Percentiles rank a stretch among this genome's conserved stretches.
phyloP scores from a whole-genome alignment of 2,329 filamentous ascomycete species.

The Microcyclospora pomicola region DNA sequence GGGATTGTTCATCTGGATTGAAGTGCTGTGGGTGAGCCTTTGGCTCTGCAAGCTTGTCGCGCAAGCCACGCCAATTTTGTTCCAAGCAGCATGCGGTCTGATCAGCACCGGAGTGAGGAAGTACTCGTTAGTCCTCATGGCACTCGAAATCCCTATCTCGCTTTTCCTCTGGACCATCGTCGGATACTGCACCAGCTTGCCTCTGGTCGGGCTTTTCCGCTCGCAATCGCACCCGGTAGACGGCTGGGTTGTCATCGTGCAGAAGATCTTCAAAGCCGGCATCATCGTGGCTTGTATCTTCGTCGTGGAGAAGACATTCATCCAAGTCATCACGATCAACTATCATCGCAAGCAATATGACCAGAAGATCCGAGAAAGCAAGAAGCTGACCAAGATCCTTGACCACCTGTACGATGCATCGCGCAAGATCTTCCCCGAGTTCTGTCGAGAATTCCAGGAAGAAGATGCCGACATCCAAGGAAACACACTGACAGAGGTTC shows the following conservation, averaged over 20 bases:
- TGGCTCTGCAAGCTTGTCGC: constrained; percentile 55
- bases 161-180: constrained; percentile 56
- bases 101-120: constrained; percentile 57
- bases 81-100: constrained; percentile 57
- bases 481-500: constrained; percentile 45
- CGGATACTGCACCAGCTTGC: constrained; percentile 45
- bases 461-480: constrained; percentile 75
- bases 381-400: constrained; percentile 58
- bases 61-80: constrained; percentile 44
- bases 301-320: constrained; percentile 52
- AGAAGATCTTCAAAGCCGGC: constrained; percentile 44
- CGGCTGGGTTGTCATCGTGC: constrained; percentile 37
- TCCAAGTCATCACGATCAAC: constrained; percentile 58
- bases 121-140: constrained; percentile 51
- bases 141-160: constrained; percentile 52
- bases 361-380: constrained; percentile 61
- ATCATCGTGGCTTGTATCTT: constrained; percentile 52
- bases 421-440: constrained; percentile 66
- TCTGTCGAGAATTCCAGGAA: constrained; percentile 63
- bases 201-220: constrained; percentile 17
- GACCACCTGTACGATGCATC: constrained; percentile 70
- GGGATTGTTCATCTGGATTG: constrained; percentile 54
- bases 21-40: constrained; percentile 52
- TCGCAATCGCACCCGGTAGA: constrained; percentile 3
- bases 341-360: constrained; percentile 64